These are phyloP conservation scores for Stagonosporopsis cucurbitacearum DNA, from an alignment of 2,329 filamentous ascomycete genomes.

Conservation along the genomic window DNA sequence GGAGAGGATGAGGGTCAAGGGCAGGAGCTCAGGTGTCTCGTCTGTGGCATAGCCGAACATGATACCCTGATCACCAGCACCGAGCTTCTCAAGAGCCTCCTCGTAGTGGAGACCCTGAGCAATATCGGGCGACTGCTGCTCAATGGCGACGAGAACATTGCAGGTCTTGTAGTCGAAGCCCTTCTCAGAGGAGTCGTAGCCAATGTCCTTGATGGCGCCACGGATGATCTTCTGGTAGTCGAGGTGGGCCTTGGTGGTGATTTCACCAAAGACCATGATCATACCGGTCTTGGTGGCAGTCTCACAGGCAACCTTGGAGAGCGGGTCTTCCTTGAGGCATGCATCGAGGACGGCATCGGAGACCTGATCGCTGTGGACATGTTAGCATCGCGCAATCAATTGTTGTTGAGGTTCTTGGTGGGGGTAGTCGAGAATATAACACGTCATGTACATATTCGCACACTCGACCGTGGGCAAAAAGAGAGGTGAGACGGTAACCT, in stretches of 20 bases:
- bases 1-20: constrained; percentile 89
- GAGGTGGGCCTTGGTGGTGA: constrained; percentile 92
- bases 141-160: constrained; percentile 97
- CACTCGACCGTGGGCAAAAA: not conserved
- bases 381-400: constrained; percentile 19
- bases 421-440: constrained; percentile 3
- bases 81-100: constrained; percentile 94
- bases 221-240: constrained; percentile 99
- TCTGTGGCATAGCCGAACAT: constrained; percentile 99
- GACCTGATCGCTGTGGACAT: constrained; percentile 77
- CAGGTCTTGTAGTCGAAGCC: constrained; percentile 99
- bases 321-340: constrained; percentile 90
- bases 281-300: constrained; percentile 99
- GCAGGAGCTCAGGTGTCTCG: constrained; percentile 96
- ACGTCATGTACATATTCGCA: constrained; percentile 11
- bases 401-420: constrained; percentile 9
- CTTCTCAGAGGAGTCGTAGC: constrained; percentile 96
- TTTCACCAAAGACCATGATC: constrained; percentile 87
- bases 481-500: constrained; percentile 25
- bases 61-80: constrained; percentile 99
- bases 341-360: constrained; percentile 99
- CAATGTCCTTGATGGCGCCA: constrained; percentile 94
- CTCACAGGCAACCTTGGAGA: constrained; percentile 99
- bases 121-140: constrained; percentile 99
- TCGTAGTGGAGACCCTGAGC: constrained; percentile 99